These are phyloP conservation scores for Nigrospora oryzae DNA, from an alignment of 2,329 filamentous ascomycete genomes.

Conservation along the genomic window DNA sequence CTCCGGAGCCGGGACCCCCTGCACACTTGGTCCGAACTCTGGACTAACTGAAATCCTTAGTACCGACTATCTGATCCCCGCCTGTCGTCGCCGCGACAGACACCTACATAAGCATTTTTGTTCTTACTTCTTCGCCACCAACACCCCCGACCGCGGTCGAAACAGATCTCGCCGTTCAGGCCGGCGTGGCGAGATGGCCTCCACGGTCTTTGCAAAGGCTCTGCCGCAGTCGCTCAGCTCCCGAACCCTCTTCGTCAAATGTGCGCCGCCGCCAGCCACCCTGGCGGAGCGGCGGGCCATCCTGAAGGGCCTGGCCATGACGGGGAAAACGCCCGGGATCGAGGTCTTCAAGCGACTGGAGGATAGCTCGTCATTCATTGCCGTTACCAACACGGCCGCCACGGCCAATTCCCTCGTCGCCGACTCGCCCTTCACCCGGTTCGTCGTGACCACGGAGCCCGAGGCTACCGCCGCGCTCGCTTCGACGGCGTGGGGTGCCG, in stretches of 20 bases:
- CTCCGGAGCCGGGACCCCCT: too few relatives aligned
- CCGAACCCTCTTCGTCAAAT: constrained; percentile 36
- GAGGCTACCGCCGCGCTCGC: constrained; percentile 1
- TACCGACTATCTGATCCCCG: too few relatives aligned
- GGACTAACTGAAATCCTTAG: too few relatives aligned
- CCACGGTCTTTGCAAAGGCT: constrained; percentile 15
- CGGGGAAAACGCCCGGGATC: constrained; percentile 29
- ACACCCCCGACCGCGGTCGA: too few relatives aligned
- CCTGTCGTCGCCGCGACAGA: too few relatives aligned
- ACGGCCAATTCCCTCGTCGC: constrained; percentile 30
- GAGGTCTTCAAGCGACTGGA: constrained; percentile 43
- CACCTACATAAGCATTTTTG: too few relatives aligned
- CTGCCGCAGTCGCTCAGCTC: constrained; percentile 16
- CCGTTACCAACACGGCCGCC: constrained; percentile 31
- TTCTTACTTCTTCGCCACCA: too few relatives aligned
- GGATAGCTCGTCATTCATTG: constrained; percentile 41
- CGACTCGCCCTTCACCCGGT: constrained; percentile 39
- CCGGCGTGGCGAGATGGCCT: constrained; percentile 10
- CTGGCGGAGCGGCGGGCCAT: constrained; percentile 48
- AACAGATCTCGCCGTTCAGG: neutral
- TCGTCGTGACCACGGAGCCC: constrained; percentile 19
- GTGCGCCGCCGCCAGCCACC: constrained; percentile 40
- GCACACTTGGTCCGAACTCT: too few relatives aligned
- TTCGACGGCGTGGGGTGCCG: constrained; percentile 15
- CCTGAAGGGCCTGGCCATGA: constrained; percentile 39